Evolutionary conservation across 2,329 filamentous ascomycete species (phyloP).

Genomic region (Penicillium janthinellum): DNA sequence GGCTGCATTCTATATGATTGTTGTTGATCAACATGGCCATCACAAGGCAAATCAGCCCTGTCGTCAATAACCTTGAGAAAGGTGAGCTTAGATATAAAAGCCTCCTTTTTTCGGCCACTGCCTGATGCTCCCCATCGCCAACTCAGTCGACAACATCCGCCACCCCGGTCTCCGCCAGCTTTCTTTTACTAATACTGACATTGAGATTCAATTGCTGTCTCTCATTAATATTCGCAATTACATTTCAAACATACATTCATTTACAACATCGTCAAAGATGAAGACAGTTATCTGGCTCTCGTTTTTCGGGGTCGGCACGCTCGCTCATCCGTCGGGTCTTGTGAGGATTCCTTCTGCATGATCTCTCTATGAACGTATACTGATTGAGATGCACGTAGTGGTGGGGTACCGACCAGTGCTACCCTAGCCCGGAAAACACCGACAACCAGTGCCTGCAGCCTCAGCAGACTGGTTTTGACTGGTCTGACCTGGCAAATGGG

Average conservation of each 20-base stretch:
- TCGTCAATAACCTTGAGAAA: background rate
- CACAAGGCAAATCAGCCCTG: background rate
- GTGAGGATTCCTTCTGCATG: constrained; percentile 33
- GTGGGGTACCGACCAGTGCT: constrained; percentile 57
- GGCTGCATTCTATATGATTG: constrained; percentile 8
- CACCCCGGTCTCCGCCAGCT: constrained; percentile 5
- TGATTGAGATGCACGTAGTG: constrained; percentile 20
- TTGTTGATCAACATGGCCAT: constrained; percentile 5
- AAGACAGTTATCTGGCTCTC: constrained; percentile 26
- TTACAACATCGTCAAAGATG: constrained; percentile 22
- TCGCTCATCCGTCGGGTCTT: constrained; percentile 46
- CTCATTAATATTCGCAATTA: constrained; percentile 18
- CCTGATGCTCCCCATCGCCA: background rate
- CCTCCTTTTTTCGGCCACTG: background rate
- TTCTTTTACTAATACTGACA: background rate
- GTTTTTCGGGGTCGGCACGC: constrained; percentile 43
- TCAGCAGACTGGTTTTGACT: constrained; percentile 72
- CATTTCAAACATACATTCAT: constrained; percentile 3
- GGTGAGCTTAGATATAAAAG: background rate
- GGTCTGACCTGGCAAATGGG: constrained; percentile 62
- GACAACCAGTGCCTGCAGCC: constrained; percentile 72
- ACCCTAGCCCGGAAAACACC: constrained; percentile 69
- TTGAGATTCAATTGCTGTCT: constrained; percentile 18
- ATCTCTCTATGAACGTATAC: background rate
- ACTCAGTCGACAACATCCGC: constrained; percentile 17